Evolutionary conservation across 768 basidiomycete species (phyloP), one percentile per base, ranked within the genome.

Genomic region (Kwoniella europaea): DNA sequence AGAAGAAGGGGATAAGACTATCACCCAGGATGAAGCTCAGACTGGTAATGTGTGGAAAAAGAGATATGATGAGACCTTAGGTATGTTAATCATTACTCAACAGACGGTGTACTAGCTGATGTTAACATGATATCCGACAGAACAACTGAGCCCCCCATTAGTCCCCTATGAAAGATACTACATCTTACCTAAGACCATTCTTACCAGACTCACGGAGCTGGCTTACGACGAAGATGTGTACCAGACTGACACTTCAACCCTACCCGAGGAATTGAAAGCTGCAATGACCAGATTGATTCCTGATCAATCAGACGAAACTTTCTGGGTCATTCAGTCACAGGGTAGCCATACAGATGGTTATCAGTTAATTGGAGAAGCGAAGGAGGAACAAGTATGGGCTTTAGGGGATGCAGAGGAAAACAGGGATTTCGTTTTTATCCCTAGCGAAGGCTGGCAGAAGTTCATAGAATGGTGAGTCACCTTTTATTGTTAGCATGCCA

Each of bases 351-450:
- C 61, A 5, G 63, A 60, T 18, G 71, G 69, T 2, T 79, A 90
- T 80, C n/a, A 27, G 16, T 18, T 70, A 44, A 46, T 65, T 29
- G 68, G 68, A 12, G 22, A 43, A 18, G 68, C 63, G 16, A 70
- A 70, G 57, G 24, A 70, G 57, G 68, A 70, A 29, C 63, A 70
- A 22, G 68, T 70, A 2, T 70, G 68, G 68, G 55, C 62, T 35
- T 20, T 59, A 46, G 68, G 62, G 2, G 62, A 70, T 52, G 63
- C 62, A 50, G 88, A 35, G 88, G 92, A 94, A 77, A 88, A 89
- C 22, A 77, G 80, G 44, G 83, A 97, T 79, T 88, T 91, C 63
- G 91, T 92, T 80, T 91, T 89, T 74, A 86, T 97, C 3, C 92
- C 93, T 1, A 85, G 86, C 68, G 86, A 87, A 27, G 89, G 89